These are phyloP conservation scores for Colletotrichum euphorbiae DNA, from an alignment of 2,329 filamentous ascomycete genomes.

Conservation along the genomic window DNA sequence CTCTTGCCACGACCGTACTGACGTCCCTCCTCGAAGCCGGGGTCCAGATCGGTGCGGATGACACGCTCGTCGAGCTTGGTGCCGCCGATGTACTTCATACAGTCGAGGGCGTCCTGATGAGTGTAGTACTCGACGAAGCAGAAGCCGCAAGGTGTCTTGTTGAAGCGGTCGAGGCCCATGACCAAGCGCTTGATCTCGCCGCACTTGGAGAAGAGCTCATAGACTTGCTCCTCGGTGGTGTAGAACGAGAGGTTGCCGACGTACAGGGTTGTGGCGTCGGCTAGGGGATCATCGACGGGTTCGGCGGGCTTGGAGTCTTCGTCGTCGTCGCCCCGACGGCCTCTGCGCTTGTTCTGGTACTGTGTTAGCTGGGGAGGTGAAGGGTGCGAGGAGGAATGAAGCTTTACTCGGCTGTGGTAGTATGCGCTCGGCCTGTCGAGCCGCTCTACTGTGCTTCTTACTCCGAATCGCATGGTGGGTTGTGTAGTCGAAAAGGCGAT, in stretches of 20 bases:
- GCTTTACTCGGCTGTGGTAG: slow-evolving; percentile 81
- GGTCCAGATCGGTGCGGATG: slow-evolving; percentile 94
- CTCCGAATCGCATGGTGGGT: slow-evolving; percentile 57
- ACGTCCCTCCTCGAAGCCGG: slow-evolving; percentile 93
- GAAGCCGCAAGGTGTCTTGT: slow-evolving; percentile 98
- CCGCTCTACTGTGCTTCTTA: slow-evolving; percentile 83
- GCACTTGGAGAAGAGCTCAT: slow-evolving; percentile 95
- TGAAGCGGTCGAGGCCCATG: slow-evolving; percentile 97
- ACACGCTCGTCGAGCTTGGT: slow-evolving; percentile 98
- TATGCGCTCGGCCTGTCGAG: slow-evolving; percentile 97
- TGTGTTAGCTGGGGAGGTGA: neutral
- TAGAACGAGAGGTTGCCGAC: slow-evolving; percentile 99
- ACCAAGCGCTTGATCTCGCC: slow-evolving; percentile 98
- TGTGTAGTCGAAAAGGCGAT: neutral
- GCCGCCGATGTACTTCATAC: slow-evolving; percentile 97
- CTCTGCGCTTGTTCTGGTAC: slow-evolving; percentile 76
- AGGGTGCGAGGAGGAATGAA: neutral
- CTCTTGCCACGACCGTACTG: slow-evolving; percentile 97
- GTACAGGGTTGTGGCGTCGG: slow-evolving; percentile 92
- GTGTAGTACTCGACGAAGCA: slow-evolving; percentile 99
- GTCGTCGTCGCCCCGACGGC: slow-evolving; percentile 69
- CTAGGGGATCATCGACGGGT: slow-evolving; percentile 78
- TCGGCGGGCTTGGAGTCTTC: slow-evolving; percentile 66
- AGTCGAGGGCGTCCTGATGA: slow-evolving; percentile 95
- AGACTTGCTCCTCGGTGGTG: slow-evolving; percentile 98